Evolutionary conservation across 2,329 filamentous ascomycete species (phyloP), one percentile per base, ranked within the genome.

Genomic region (Colletotrichum graminicola): DNA sequence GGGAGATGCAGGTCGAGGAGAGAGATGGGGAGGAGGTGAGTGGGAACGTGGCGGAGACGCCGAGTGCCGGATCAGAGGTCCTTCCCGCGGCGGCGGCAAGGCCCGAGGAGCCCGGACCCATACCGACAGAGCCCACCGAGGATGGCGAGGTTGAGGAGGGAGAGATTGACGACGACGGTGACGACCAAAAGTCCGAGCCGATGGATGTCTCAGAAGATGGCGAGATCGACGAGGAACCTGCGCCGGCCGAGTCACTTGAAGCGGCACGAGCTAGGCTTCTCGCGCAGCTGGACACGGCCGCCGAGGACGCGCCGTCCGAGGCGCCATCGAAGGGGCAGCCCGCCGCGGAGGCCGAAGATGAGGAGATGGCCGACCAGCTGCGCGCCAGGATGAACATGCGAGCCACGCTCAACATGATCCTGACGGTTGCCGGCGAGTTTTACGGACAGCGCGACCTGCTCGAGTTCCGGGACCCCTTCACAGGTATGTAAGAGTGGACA

Each of bases 371-470:
- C 43, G 75, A 73, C 3, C 76, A 77, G 4, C 75, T 75, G 45
- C 79, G 84, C n/a, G 79, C 79, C 49, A 82, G 81, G 49, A 80
- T 84, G 76, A 89, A 87, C 78, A 86, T 85, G 83, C 85, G 88
- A 36, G 92, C 90, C n/a, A 94, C 94, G 51, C 85, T 98, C 43
- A 95, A 97, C 81, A 97, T 97, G 94, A 93, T 98, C 64, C 84
- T 98, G 75, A 96, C 93, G 0, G 87, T 98, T 45, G 91, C 93
- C 59, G 95, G 94, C 76, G 94, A 97, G 81, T 90, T 93, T 75
- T 98, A 95, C 81, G 94, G 95, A 1, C 95, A 98, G 82, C 87
- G 92, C 74, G 95, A 98, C 80, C 82, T 98, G 73, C 86, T 98
- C 60, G 90, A 93, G 76, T 93, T 91, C 73, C 88, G 94, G 69